A percentile compares a stretch with the other conserved stretches of the same genome.
Conservation (phyloP, 768 basidiomycete species). For the Clathrus columnatus region DNA sequence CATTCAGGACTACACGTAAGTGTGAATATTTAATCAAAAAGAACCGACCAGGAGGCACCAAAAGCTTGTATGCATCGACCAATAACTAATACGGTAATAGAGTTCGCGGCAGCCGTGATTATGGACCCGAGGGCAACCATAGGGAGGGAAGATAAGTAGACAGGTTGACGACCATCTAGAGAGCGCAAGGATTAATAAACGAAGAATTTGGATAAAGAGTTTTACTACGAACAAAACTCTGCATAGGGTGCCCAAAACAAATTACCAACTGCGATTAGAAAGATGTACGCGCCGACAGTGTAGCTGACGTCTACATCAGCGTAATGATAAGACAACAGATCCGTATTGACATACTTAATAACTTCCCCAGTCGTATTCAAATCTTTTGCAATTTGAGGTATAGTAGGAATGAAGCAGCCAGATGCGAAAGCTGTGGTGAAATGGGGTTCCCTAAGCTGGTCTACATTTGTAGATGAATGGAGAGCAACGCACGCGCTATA, state of each 20-base stretch:
- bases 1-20: too few relatives aligned
- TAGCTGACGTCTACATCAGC: constrained; percentile 23
- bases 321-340: neutral
- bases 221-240: constrained; percentile 35
- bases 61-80: constrained; percentile 61
- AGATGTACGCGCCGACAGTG: constrained; percentile 42
- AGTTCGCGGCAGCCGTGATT: constrained; percentile 43
- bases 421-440: constrained; percentile 48
- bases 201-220: neutral
- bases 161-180: constrained; percentile 53
- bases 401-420: constrained; percentile 63
- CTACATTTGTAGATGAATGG: neutral
- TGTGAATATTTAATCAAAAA: neutral
- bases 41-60: constrained; percentile 40
- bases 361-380: constrained; percentile 45
- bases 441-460: neutral
- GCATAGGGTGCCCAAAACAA: constrained; percentile 45
- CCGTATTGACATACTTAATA: constrained; percentile 37
- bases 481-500: neutral
- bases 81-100: constrained; percentile 40
- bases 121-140: constrained; percentile 50
- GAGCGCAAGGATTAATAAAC: neutral
- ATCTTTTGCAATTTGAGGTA: constrained; percentile 64
- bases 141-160: constrained; percentile 54
- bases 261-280: constrained; percentile 36